Evolutionary conservation across 2,329 filamentous ascomycete species (phyloP).

Genomic region (Talaromyces sp.): DNA sequence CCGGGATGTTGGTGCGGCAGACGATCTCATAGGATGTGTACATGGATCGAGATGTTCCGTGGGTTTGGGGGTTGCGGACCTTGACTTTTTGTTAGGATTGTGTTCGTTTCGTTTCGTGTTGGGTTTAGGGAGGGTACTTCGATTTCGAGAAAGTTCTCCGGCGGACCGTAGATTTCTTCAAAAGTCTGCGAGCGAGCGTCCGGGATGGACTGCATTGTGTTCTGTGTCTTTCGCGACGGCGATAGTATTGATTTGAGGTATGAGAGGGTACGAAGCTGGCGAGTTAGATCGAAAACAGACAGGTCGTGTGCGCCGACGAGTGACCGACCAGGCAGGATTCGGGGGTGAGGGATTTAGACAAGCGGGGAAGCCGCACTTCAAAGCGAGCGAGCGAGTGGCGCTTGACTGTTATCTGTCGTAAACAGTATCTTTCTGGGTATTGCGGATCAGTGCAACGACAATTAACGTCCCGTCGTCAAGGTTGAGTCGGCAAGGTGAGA

Average conservation of each 20-base stretch:
- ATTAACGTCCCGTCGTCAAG: neutral
- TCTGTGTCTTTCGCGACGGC: neutral
- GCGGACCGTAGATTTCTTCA: conserved; percentile 97
- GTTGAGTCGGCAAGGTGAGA: neutral
- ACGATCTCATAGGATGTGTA: conserved; percentile 99
- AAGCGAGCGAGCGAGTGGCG: too few relatives aligned
- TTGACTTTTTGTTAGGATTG: conserved; percentile 29
- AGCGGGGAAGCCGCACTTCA: too few relatives aligned
- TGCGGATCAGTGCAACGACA: too few relatives aligned
- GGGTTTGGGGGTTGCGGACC: conserved; percentile 90
- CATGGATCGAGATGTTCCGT: conserved; percentile 91
- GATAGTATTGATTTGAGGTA: neutral
- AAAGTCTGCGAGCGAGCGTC: conserved; percentile 84
- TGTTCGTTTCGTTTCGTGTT: neutral
- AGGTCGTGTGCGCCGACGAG: neutral
- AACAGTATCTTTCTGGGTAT: too few relatives aligned
- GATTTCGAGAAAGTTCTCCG: conserved; percentile 98
- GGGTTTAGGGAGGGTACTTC: conserved; percentile 55
- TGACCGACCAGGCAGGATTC: neutral
- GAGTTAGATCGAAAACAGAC: neutral
- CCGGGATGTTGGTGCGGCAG: conserved; percentile 96
- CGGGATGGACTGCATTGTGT: conserved; percentile 58
- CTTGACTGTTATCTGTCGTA: neutral
- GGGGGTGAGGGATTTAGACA: neutral
- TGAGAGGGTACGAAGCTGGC: neutral